A percentile compares a stretch with the other conserved stretches of the same genome.
Conservation (phyloP, 2,329 filamentous ascomycete genomes). For the Cladosporium sp. region DNA sequence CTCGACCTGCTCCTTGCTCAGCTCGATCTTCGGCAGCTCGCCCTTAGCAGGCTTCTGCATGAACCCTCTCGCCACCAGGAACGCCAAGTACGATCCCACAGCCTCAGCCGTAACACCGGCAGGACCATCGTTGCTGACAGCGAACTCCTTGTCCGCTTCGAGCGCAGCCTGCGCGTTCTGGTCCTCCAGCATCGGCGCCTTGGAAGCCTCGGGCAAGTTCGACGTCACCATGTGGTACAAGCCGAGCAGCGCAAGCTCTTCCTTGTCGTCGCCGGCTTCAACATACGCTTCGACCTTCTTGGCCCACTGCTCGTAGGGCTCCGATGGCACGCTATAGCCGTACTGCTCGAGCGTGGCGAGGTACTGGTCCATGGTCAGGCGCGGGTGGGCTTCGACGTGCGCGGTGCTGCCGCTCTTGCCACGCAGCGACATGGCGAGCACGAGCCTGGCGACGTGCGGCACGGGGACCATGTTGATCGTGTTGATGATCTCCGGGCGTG, state of each 20-base stretch:
- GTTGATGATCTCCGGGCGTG: slow-evolving; percentile 76
- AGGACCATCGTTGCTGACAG: slow-evolving; percentile 44
- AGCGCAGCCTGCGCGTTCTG: slow-evolving; percentile 65
- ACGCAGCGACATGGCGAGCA: slow-evolving; percentile 71
- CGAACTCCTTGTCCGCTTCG: slow-evolving; percentile 61
- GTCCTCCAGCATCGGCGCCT: slow-evolving; percentile 74
- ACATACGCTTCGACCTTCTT: slow-evolving; percentile 68
- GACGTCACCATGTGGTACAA: slow-evolving; percentile 72
- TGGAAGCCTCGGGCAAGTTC: slow-evolving; percentile 68
- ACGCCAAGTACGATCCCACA: slow-evolving; percentile 64
- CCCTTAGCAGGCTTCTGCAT: slow-evolving; percentile 48
- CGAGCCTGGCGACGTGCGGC: slow-evolving; percentile 76
- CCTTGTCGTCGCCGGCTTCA: slow-evolving; percentile 54
- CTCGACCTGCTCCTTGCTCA: slow-evolving; percentile 50
- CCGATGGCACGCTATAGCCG: slow-evolving; percentile 68
- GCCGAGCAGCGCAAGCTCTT: slow-evolving; percentile 70
- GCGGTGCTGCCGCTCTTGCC: slow-evolving; percentile 54
- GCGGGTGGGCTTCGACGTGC: slow-evolving; percentile 78
- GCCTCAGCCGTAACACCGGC: slow-evolving; percentile 59
- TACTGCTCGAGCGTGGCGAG: slow-evolving; percentile 69
- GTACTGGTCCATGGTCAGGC: slow-evolving; percentile 75
- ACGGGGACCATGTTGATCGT: slow-evolving; percentile 89
- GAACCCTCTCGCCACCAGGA: slow-evolving; percentile 64
- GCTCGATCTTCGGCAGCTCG: slow-evolving; percentile 46
- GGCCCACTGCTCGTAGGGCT: slow-evolving; percentile 70